Base-by-base conservation (phyloP, 2,329 filamentous ascomycete species). In the Colletotrichum sidae region DNA sequence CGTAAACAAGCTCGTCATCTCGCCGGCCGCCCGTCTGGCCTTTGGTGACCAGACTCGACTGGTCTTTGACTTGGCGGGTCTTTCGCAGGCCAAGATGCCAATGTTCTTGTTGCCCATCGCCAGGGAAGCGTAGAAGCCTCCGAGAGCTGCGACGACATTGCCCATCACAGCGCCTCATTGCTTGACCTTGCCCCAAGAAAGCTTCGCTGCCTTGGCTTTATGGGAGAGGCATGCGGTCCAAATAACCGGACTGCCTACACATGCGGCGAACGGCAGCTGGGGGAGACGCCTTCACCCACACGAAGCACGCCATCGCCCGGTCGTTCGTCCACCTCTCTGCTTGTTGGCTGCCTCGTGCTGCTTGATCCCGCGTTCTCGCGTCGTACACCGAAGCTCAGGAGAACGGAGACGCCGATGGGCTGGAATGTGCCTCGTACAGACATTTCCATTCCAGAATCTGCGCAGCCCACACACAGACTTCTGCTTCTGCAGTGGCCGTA, bases 171-270 rank as follows among this genome's bases (percentile, higher is more conserved):
- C 37, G 58, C 52, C 63, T 55, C 59, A 45, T 66, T 57, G 47
- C 63, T 63, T 63, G 53, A 62, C 38, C n/a, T 2, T 12, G 25
- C 13, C 9, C 46, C 38, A 25, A 13, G 57, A 62, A 66, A 63
- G 63, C 63, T 66, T 66, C 58, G 63, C 63, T 53, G 6, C 25
- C 52, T 62, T 65, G 62, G 62, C 62, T 13, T 12, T 17, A 42
- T 9, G 15, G 12, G 42, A 44, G 42, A 33, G n/a, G 42, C n/a
- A 54, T 66, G 53, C 12, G 42, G 62, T 65, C 37, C n/a, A 65
- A 56, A 17, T 41, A 49, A 53, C 50, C 61, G 39, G 50, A 46
- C n/a, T 5, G 38, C 34, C 33, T 39, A 38, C 33, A 45, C 46
- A 54, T 60, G 45, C 52, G 41, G 58, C 62, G 52, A 25, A 55